Evolutionary conservation across 257 asterid species (phyloP), one percentile per base, ranked within the genome.

Genomic region (Linaria vulgaris): DNA sequence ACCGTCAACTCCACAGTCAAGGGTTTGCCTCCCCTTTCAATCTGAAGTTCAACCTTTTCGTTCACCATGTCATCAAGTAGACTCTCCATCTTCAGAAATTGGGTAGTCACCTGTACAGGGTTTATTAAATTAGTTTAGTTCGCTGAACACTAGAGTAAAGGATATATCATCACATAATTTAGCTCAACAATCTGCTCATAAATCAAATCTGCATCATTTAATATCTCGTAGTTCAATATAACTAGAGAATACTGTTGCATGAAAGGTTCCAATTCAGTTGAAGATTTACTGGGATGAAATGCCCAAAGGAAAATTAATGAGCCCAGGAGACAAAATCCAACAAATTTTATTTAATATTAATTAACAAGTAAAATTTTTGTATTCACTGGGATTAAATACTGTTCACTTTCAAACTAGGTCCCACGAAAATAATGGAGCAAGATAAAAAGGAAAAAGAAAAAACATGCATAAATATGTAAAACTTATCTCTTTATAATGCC

Each of bases 11-110:
- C 79, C 70, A 94, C 76, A 54, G 81, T 80, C 83, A 94, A 68
- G 14, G 97, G 78, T 74, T 80, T 81, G 73, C 97, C 99, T 54
- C 99, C 99, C 78, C 99, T 81, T 85, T 94, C 99, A 77, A 94
- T 79, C 76, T 85, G 95, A 61, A 94, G 91, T 75, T 94, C 95
- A 68, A 90, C 74, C 34, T 84, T 75, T 53, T 80, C 75, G 72
- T 83, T 51, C 53, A 94, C 99, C 63, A 84, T 78, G 62, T 94
- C 95, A 81, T 94, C 99, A 72, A 94, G 87, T 66, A 90, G 66
- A 61, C 67, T 82, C 86, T 90, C 99, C 95, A 90, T 81, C 82
- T 76, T 80, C 79, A 87, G 80, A 79, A 94, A 94, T 72, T 90
- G 99, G 56, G 99, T 94, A 69, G 79, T 74, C 68, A 94, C 99